Evolutionary conservation across 768 basidiomycete genomes (phyloP).

Genomic region (Hericium alpestre): DNA sequence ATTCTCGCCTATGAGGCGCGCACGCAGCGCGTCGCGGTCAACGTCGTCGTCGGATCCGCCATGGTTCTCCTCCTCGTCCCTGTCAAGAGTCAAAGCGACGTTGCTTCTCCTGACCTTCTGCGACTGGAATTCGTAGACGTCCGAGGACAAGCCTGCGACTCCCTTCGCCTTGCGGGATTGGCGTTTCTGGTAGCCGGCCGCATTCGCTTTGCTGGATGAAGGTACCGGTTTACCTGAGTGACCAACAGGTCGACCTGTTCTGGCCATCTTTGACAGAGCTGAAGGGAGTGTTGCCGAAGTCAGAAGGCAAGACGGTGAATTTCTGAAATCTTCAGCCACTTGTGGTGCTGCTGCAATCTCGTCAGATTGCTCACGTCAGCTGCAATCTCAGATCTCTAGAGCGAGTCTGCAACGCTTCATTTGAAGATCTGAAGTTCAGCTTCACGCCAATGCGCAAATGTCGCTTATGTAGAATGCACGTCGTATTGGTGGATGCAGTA

Average conservation of each 20-base stretch:
- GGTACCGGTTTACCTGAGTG: neutral
- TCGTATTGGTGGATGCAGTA: neutral
- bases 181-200: constrained; percentile 41
- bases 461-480: neutral
- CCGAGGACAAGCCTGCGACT: constrained; percentile 24
- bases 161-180: constrained; percentile 33
- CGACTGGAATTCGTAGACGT: constrained; percentile 58
- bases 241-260: neutral
- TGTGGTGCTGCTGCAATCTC: neutral
- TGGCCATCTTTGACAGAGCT: neutral
- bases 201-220: constrained; percentile 24
- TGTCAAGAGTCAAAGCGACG: constrained; percentile 43
- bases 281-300: neutral
- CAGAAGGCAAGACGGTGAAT: neutral
- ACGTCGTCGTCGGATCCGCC: constrained; percentile 28
- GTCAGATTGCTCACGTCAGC: too few species aligned
- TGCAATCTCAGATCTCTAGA: too few species aligned
- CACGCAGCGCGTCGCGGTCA: constrained; percentile 18
- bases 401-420: too few species aligned
- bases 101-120: constrained; percentile 41
- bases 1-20: constrained; percentile 29
- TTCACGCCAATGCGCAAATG: neutral
- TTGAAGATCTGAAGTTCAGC: too few species aligned
- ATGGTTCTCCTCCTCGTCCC: constrained; percentile 34
- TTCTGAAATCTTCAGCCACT: neutral